These are phyloP conservation scores for Rhizopus sp. DNA, from an alignment of 371 early-diverging fungal genomes.

Conservation along the genomic window DNA sequence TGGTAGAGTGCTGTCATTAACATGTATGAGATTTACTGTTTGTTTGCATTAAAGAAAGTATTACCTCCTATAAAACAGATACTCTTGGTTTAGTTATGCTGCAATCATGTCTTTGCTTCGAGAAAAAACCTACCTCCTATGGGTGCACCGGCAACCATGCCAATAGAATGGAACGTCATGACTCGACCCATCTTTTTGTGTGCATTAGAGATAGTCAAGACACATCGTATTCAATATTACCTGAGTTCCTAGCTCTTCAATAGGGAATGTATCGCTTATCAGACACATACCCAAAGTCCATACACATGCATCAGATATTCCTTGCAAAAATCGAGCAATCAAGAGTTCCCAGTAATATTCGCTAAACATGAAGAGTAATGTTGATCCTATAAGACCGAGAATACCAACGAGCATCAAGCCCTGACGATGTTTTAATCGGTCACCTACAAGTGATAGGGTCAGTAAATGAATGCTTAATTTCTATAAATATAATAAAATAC, in stretches of 20 bases:
- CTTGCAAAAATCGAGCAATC: constrained; percentile 64
- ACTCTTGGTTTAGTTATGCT: background rate
- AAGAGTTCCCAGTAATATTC: constrained; percentile 49
- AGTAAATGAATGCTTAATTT: background rate
- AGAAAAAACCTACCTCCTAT: constrained; percentile 42
- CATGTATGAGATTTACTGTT: background rate
- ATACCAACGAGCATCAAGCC: constrained; percentile 61
- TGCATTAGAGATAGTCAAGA: background rate
- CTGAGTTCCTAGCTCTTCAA: constrained; percentile 52
- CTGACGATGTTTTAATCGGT: constrained; percentile 36
- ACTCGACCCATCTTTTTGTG: constrained; percentile 53
- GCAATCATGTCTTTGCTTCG: background rate
- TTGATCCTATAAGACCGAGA: constrained; percentile 45
- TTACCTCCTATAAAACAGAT: background rate
- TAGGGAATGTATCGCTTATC: constrained; percentile 55
- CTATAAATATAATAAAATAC: constrained; percentile 31
- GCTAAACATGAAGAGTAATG: constrained; percentile 57
- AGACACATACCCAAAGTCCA: constrained; percentile 58
- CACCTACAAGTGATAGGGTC: constrained; percentile 12
- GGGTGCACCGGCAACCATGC: constrained; percentile 56
- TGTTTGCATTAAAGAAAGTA: background rate
- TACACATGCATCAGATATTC: constrained; percentile 54
- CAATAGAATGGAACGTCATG: constrained; percentile 54
- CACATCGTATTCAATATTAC: constrained; percentile 1
- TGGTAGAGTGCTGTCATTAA: constrained; percentile 44